Evolutionary conservation across 164 flowering plant species (phyloP), one percentile per base, ranked within the genome.

Genomic region (Platanus orientalis): DNA sequence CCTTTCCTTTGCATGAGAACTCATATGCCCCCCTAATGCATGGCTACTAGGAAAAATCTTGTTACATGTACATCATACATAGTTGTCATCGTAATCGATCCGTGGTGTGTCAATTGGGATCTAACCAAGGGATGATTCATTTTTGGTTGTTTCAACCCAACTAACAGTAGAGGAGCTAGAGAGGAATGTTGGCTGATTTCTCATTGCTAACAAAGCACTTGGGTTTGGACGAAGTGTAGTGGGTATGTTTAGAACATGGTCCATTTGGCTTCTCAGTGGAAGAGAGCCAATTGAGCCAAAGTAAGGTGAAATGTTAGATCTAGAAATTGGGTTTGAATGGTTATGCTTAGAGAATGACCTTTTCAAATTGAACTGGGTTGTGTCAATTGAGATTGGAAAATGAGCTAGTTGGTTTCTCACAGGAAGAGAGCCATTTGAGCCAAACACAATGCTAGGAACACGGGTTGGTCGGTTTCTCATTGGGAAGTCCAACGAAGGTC

Each of bases 1-100:
- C 59, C 19, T 56, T 19, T 13, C 40, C 44, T 21, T 56, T 6
- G 59, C 2, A 32, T 56, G 59, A 0, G 44, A 56, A 30, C 59
- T 56, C 42, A 56, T 29, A 56, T 56, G 59, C 42, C 59, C 59
- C 7, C 59, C 59, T 56, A 56, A 56, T 5, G 59, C 59, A 4
- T 56, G 42, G 32, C 36, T 19, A 56, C 16, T 29, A 56, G 59
- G 59, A 19, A 29, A 56, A 3, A 20, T 21, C 44, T 56, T 56
- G 6, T n/a, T 6, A 24, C 59, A 56, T 2, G 13, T 32, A 32
- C 9, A 4, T 9, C 59, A 56, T 56, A n/a, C 24, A 56, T 56
- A 13, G 44, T 4, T 3, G 17, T 56, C 39, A 30, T 30, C 24
- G 27, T 56, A 12, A 19, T 19, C 2, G 20, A 17, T 54, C 32